phyloP scores from a whole-genome alignment of 2,329 filamentous ascomycete species.

The Bimuria novae-zelandiae region DNA sequence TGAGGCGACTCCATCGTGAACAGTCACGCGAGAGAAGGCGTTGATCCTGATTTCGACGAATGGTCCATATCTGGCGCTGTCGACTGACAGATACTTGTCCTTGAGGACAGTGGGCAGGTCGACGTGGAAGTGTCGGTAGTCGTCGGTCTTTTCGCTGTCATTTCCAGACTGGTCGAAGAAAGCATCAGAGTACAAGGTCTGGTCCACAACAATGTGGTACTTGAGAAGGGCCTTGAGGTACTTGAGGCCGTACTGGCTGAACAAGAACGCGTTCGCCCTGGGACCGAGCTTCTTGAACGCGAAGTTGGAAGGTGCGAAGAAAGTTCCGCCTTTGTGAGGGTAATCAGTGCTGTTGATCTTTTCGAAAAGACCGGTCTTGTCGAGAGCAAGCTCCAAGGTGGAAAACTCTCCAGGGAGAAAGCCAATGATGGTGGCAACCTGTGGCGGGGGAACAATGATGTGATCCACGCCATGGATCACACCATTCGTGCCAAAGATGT shows the following conservation, averaged over 20 bases:
- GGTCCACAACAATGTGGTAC: slow-evolving; percentile 76
- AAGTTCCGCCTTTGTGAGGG: slow-evolving; percentile 66
- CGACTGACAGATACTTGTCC: slow-evolving; percentile 69
- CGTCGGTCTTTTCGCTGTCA: slow-evolving; percentile 21
- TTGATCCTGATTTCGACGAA: slow-evolving; percentile 77
- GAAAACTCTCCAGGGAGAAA: slow-evolving; percentile 73
- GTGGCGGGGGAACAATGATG: slow-evolving; percentile 76
- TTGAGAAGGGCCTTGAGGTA: slow-evolving; percentile 78
- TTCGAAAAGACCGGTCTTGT: slow-evolving; percentile 72
- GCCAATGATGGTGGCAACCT: slow-evolving; percentile 65
- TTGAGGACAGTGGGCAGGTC: slow-evolving; percentile 75
- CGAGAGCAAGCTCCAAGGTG: slow-evolving; percentile 74
- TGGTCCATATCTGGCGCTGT: slow-evolving; percentile 70
- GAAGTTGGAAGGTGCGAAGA: slow-evolving; percentile 80
- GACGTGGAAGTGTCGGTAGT: slow-evolving; percentile 60
- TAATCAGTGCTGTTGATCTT: slow-evolving; percentile 58
- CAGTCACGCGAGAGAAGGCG: slow-evolving; percentile 66
- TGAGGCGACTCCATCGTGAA: slow-evolving; percentile 72
- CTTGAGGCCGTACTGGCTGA: slow-evolving; percentile 72
- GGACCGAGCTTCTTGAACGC: slow-evolving; percentile 79
- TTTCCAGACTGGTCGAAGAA: slow-evolving; percentile 63
- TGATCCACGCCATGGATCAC: slow-evolving; percentile 77
- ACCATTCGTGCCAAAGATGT: slow-evolving; percentile 78
- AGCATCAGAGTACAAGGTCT: slow-evolving; percentile 82
- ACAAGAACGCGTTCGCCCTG: slow-evolving; percentile 80